Evolutionary conservation across 352 stramenopile species (phyloP).

Genomic region (Vaucheria bursata): DNA sequence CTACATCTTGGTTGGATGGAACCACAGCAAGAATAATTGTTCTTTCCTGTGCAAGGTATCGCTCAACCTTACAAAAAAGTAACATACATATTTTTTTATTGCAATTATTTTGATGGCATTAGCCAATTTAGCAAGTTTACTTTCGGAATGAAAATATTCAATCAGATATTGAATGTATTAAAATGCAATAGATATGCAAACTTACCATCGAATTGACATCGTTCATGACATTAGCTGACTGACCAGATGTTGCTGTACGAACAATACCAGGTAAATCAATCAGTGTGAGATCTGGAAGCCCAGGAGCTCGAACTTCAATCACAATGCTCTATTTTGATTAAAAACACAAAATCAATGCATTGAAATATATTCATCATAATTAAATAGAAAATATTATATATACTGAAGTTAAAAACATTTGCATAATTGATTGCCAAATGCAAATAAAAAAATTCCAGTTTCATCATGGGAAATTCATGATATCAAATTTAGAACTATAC

Average conservation of each 20-base stretch:
- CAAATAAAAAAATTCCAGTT: too few relatives aligned
- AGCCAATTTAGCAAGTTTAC: too few relatives aligned
- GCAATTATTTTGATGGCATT: too few relatives aligned
- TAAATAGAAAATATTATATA: too few relatives aligned
- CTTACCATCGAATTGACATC: conserved; percentile 53
- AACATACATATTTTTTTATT: conserved; percentile 1
- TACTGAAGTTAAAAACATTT: too few relatives aligned
- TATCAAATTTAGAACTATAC: too few relatives aligned
- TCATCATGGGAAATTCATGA: too few relatives aligned
- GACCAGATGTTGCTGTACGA: conserved; percentile 57
- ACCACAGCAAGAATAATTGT: conserved; percentile 72
- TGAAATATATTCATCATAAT: too few relatives aligned
- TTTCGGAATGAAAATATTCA: conserved; percentile 2
- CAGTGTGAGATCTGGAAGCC: conserved; percentile 64
- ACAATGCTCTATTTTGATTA: conserved; percentile 63
- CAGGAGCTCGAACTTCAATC: conserved; percentile 58
- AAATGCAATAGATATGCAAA: not conserved
- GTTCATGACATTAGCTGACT: conserved; percentile 59
- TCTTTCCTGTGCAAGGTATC: conserved; percentile 61
- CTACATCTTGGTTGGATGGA: conserved; percentile 68
- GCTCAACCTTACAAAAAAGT: conserved; percentile 16
- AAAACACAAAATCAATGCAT: too few relatives aligned
- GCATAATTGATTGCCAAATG: too few relatives aligned
- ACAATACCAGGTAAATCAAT: conserved; percentile 68
- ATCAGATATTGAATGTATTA: not conserved